These are phyloP conservation scores for Bocquillonia castaneifolia DNA, from an alignment of 441 rosid species.

Conservation along the genomic window DNA sequence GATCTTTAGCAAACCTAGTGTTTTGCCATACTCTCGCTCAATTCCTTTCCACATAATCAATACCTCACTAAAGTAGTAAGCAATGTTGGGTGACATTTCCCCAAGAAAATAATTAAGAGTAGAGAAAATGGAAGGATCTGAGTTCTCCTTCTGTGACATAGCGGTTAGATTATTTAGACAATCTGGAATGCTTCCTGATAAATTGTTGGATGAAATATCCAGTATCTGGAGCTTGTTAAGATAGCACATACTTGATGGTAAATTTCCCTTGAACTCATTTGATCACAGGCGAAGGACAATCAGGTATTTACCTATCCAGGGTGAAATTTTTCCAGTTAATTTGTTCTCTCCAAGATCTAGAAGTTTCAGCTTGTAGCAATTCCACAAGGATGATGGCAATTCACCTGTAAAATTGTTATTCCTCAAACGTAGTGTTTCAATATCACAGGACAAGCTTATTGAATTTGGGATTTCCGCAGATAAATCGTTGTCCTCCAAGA, in stretches of 20 bases:
- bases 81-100: not conserved
- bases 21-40: not conserved
- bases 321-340: constrained; percentile 11
- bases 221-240: constrained; percentile 1
- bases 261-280: constrained; percentile 12
- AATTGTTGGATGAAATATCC: constrained; percentile 13
- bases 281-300: constrained; percentile 11
- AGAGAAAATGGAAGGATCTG: not conserved
- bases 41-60: constrained; percentile 17
- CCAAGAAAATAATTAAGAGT: no score
- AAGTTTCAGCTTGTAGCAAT: not conserved
- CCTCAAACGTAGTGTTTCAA: constrained; percentile 4
- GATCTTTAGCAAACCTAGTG: not conserved
- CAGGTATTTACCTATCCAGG: constrained; percentile 19
- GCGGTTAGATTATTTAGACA: not conserved
- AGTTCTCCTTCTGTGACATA: constrained; percentile 6
- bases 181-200: not conserved
- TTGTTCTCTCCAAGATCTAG: constrained; percentile 23
- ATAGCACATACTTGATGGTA: constrained; percentile 9
- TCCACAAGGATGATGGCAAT: constrained; percentile 17
- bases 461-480: constrained; percentile 16
- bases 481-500: constrained; percentile 20
- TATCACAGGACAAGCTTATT: not conserved
- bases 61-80: not conserved
- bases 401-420: constrained; percentile 16